Conservation (phyloP, 2,329 filamentous ascomycete genomes). For the Monilinia laxa region DNA sequence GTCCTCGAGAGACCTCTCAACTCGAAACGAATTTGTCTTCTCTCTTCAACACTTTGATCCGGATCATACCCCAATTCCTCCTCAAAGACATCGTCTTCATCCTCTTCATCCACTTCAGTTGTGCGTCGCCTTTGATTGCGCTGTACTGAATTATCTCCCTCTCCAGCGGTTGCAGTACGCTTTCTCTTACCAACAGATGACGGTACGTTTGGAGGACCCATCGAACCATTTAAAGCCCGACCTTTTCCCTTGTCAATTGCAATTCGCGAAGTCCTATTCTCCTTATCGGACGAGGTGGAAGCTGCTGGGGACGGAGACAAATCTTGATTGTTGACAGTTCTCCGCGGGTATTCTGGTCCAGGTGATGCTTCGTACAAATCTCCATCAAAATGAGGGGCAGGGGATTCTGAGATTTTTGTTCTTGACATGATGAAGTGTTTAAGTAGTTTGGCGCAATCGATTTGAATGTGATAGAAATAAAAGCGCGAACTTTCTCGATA, state of each 20-base stretch:
- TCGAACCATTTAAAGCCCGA: constrained; percentile 36
- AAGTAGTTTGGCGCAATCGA: neutral
- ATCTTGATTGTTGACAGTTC: constrained; percentile 33
- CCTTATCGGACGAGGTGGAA: constrained; percentile 49
- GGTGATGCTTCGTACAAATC: constrained; percentile 40
- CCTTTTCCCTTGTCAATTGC: constrained; percentile 46
- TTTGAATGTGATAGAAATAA: neutral
- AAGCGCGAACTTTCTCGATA: neutral
- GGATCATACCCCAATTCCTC: constrained; percentile 67
- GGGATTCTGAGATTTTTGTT: constrained; percentile 37
- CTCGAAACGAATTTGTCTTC: constrained; percentile 66
- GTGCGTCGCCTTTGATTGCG: constrained; percentile 35
- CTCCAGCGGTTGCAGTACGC: constrained; percentile 29
- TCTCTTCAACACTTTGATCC: constrained; percentile 73
- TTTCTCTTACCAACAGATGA: constrained; percentile 33
- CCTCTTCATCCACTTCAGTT: constrained; percentile 37
- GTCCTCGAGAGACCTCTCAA: constrained; percentile 66
- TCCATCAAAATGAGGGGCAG: constrained; percentile 32
- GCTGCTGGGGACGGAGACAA: constrained; percentile 37
- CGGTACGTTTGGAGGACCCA: constrained; percentile 39
- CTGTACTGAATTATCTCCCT: constrained; percentile 28
- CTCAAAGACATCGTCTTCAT: constrained; percentile 35
- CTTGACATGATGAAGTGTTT: constrained; percentile 28
- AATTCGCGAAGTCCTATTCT: constrained; percentile 43
- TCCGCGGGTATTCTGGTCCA: constrained; percentile 29